These are phyloP conservation scores for Stachybotrys chlorohalonatus DNA, from an alignment of 2,329 filamentous ascomycete genomes.

Conservation along the genomic window DNA sequence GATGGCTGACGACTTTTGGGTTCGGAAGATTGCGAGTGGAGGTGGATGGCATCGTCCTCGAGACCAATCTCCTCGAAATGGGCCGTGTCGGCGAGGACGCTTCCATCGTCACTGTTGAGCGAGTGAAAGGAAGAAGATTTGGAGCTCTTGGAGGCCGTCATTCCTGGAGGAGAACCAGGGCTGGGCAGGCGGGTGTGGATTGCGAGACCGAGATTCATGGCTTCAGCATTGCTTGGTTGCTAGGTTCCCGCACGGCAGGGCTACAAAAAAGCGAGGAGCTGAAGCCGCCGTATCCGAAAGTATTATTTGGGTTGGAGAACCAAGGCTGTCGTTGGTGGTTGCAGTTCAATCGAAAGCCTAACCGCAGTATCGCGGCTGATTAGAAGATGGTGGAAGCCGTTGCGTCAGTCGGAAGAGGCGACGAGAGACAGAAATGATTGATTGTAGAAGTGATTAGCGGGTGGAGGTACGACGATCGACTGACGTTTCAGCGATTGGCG, in stretches of 20 bases:
- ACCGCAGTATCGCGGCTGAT: not conserved
- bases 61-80: constrained; percentile 94
- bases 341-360: not conserved
- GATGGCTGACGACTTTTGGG: constrained; percentile 24
- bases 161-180: constrained; percentile 40
- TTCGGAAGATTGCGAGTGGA: not conserved
- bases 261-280: not conserved
- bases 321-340: not conserved
- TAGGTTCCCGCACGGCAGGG: not conserved
- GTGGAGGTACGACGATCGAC: not conserved
- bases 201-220: constrained; percentile 24
- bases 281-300: not conserved
- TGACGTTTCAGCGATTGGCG: not conserved
- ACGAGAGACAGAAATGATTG: not conserved
- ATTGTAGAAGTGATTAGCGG: not conserved
- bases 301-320: no score
- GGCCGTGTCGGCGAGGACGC: constrained; percentile 60
- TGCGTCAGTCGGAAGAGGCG: not conserved
- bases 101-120: constrained; percentile 64
- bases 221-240: constrained; percentile 14
- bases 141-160: constrained; percentile 78
- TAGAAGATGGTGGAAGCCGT: not conserved
- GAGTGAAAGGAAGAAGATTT: constrained; percentile 86
- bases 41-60: constrained; percentile 48
- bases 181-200: constrained; percentile 19